A percentile compares a stretch with the other conserved stretches of the same genome.
These are phyloP conservation scores for Chlorella vulgaris DNA, from an alignment of 139 green algal genomes.

Conservation along the genomic window DNA sequence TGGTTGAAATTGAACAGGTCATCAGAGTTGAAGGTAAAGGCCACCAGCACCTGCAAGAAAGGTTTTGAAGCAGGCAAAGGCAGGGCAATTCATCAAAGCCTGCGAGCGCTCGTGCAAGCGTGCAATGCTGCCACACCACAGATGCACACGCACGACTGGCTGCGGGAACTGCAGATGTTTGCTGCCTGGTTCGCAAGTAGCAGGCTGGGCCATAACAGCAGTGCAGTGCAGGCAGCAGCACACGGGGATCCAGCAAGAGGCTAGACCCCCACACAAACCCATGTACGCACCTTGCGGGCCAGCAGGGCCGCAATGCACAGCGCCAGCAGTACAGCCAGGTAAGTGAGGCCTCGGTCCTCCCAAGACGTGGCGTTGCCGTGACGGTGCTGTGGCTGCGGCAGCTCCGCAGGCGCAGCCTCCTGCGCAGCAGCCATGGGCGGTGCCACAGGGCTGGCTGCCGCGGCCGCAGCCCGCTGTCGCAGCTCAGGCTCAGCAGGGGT, in stretches of 20 bases:
- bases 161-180: too few relatives aligned
- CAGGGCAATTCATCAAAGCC: background rate
- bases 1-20: conserved; percentile 29
- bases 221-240: background rate
- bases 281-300: conserved; percentile 19
- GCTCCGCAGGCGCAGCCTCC: background rate
- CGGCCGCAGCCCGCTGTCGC: background rate
- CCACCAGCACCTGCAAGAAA: background rate
- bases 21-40: background rate
- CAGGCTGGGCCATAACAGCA: background rate
- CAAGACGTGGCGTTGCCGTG: conserved; percentile 11
- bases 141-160: too few relatives aligned
- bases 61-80: background rate
- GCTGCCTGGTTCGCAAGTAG: too few relatives aligned
- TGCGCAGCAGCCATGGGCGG: background rate
- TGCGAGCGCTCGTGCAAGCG: too few relatives aligned
- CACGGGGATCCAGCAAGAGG: background rate
- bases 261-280: background rate
- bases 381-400: background rate
- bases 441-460: background rate
- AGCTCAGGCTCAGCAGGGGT: background rate
- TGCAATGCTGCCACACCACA: too few relatives aligned
- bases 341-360: conserved; percentile 58
- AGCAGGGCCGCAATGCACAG: conserved; percentile 62
- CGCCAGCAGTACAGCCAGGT: conserved; percentile 55